Evolutionary conservation across 208 protist species (phyloP).

Genomic region (Trypanosoma platydactyli): DNA sequence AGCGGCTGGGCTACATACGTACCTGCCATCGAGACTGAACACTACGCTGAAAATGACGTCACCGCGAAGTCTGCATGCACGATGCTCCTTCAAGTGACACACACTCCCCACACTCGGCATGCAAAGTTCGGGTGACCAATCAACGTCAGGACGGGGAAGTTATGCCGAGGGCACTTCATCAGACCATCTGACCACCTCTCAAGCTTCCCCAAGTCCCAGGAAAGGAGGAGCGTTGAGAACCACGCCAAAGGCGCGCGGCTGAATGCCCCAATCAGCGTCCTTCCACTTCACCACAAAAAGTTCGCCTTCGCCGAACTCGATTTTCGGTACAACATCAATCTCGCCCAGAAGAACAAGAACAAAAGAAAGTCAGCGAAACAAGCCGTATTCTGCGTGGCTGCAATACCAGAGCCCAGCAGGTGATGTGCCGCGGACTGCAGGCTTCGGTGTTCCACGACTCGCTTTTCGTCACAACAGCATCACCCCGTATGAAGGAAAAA

Average conservation of each 20-base stretch:
- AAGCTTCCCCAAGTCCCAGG: slow-evolving; percentile 1
- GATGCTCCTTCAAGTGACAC: slow-evolving; percentile 53
- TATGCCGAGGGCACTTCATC: slow-evolving; percentile 27
- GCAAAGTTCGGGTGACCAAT: slow-evolving; percentile 83
- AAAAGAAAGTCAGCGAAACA: slow-evolving; percentile 85
- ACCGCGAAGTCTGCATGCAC: slow-evolving; percentile 69
- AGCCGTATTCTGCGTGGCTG: slow-evolving; percentile 39
- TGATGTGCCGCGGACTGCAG: slow-evolving; percentile 22
- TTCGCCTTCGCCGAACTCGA: neutral
- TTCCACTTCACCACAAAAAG: neutral
- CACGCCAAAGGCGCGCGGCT: slow-evolving; percentile 26
- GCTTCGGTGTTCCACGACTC: slow-evolving; percentile 65
- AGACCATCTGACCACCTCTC: neutral
- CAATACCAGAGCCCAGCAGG: neutral
- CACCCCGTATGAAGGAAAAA: slow-evolving; percentile 88
- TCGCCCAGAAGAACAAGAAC: slow-evolving; percentile 84
- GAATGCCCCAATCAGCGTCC: neutral
- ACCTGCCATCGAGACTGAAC: slow-evolving; percentile 72
- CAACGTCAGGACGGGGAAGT: slow-evolving; percentile 35
- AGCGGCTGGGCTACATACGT: slow-evolving; percentile 77
- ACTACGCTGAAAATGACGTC: slow-evolving; percentile 86
- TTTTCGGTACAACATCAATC: slow-evolving; percentile 48
- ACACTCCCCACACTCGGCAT: slow-evolving; percentile 88
- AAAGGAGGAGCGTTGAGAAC: slow-evolving; percentile 39
- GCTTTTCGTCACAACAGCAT: slow-evolving; percentile 77